Percentiles rank a stretch among this genome's conserved stretches.
Evolutionary conservation across 2,329 filamentous ascomycete genomes (phyloP).

Genomic region (Sporothrix dimorphospora): DNA sequence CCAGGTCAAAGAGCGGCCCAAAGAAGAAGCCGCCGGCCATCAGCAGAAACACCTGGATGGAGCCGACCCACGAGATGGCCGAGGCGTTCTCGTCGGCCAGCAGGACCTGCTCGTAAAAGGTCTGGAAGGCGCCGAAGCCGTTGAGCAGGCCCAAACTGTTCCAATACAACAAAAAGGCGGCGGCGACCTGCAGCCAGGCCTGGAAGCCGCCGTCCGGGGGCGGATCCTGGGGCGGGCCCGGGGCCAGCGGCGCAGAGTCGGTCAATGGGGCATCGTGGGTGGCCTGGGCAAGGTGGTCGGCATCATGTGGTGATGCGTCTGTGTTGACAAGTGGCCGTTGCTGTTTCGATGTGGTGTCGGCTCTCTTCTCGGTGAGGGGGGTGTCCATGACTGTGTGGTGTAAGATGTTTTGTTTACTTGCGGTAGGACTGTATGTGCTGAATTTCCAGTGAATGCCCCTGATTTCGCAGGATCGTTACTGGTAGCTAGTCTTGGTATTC

Average conservation of each 20-base stretch:
- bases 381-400: neutral
- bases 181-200: constrained; percentile 23
- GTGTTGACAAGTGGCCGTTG: neutral
- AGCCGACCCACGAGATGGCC: constrained; percentile 54
- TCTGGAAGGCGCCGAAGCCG: constrained; percentile 27
- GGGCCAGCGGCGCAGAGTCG: neutral
- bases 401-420: neutral
- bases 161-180: constrained; percentile 20
- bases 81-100: constrained; percentile 36
- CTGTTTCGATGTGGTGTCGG: neutral
- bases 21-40: constrained; percentile 47
- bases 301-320: neutral
- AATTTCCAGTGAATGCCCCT: neutral
- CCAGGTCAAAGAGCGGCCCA: constrained; percentile 49
- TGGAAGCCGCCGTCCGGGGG: constrained; percentile 14
- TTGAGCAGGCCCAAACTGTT: constrained; percentile 25
- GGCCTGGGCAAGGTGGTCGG: too few relatives aligned
- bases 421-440: neutral
- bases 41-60: constrained; percentile 50
- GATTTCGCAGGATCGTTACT: neutral
- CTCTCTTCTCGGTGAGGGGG: neutral
- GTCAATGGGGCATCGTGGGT: neutral
- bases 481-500: neutral
- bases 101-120: constrained; percentile 11
- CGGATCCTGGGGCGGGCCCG: neutral